Evolutionary conservation across 257 asterid species (phyloP).

Genomic region (Solanum sejunctum): DNA sequence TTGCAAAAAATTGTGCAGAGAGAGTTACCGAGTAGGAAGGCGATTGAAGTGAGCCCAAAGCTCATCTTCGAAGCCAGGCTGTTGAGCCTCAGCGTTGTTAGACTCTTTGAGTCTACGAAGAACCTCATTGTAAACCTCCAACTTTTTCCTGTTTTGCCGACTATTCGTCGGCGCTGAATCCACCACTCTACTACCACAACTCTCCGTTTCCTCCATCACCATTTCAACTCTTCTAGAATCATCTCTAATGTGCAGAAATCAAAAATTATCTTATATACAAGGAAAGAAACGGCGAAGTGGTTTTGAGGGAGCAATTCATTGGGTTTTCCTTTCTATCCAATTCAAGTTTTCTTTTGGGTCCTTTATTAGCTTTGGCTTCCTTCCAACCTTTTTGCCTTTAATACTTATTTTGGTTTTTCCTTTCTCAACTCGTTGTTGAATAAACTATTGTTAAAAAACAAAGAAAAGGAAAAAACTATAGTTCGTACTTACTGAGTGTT

Average conservation of each 20-base stretch:
- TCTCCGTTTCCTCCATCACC: slow-evolving; percentile 88
- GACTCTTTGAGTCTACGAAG: slow-evolving; percentile 68
- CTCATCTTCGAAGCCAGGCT: slow-evolving; percentile 68
- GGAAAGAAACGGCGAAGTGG: neutral
- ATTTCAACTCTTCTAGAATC: slow-evolving; percentile 14
- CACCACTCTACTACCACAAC: slow-evolving; percentile 30
- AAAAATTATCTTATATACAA: neutral
- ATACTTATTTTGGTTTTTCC: neutral
- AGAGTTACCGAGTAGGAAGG: slow-evolving; percentile 62
- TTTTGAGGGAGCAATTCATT: neutral
- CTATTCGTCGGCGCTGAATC: slow-evolving; percentile 19
- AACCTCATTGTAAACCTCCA: slow-evolving; percentile 87
- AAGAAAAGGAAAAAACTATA: neutral
- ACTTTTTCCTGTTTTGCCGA: slow-evolving; percentile 47
- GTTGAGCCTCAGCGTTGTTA: slow-evolving; percentile 54
- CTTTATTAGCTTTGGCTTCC: neutral
- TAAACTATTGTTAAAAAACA: neutral
- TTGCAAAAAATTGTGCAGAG: neutral
- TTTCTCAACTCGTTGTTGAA: neutral
- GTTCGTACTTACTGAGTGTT: neutral
- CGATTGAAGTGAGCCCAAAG: slow-evolving; percentile 95
- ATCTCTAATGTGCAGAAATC: neutral
- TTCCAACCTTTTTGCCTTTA: neutral
- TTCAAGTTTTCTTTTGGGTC: neutral
- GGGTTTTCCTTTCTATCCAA: neutral